phyloP scores from a whole-genome alignment of 805 yeast species.

The baker's yeast (Saccharomyces cerevisiae) region DNA sequence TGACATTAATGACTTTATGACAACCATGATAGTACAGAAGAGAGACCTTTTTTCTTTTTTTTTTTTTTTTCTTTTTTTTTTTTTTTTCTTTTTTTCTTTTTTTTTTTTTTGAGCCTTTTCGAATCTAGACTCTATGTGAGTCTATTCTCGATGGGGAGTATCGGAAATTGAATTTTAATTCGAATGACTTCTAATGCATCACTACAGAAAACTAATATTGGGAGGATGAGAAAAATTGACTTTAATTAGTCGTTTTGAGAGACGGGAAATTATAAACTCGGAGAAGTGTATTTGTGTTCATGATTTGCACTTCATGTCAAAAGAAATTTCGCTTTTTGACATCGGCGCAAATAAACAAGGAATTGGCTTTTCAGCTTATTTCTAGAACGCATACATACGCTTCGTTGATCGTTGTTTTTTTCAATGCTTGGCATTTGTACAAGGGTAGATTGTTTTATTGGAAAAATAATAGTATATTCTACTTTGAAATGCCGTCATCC shows the following conservation, averaged over 20 bases:
- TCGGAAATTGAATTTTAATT: neutral
- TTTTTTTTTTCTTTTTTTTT: constrained; percentile 1
- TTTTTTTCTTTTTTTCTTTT: constrained; percentile 10
- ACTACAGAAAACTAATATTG: neutral
- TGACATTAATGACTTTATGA: neutral
- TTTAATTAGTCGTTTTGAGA: neutral
- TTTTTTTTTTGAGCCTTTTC: neutral
- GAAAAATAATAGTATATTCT: neutral
- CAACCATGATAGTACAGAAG: neutral
- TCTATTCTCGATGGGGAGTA: neutral
- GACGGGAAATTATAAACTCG: neutral
- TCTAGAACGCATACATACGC: neutral
- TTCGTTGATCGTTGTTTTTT: neutral
- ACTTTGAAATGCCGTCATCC: neutral
- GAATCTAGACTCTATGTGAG: neutral
- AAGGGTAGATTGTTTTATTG: neutral
- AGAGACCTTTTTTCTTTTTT: neutral
- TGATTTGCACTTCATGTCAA: neutral
- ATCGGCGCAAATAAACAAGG: neutral
- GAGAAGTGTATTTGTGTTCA: neutral
- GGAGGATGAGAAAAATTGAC: neutral
- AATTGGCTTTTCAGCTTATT: neutral
- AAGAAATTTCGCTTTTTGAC: neutral
- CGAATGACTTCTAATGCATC: neutral
- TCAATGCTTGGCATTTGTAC: neutral